phyloP scores from a whole-genome alignment of 177 flowering plant genomes.

The Vitis hybrid region DNA sequence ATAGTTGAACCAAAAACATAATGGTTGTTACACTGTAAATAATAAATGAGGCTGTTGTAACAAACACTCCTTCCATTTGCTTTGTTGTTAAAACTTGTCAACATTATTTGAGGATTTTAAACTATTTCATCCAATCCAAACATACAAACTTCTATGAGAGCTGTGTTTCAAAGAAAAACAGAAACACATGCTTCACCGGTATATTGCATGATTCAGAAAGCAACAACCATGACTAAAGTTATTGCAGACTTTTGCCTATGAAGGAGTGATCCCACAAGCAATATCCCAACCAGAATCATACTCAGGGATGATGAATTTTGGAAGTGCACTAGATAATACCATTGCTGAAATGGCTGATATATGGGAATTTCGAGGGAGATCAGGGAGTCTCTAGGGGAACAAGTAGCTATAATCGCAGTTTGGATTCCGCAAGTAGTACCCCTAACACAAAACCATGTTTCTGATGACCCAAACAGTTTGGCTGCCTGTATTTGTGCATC shows the following conservation, averaged over 20 bases:
- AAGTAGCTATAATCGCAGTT: constrained; percentile 79
- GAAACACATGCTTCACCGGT: no score
- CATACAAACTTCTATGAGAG: no score
- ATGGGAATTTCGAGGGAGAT: constrained; percentile 79
- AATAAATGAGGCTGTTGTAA: no score
- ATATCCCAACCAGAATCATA: constrained; percentile 65
- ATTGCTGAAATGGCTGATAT: constrained; percentile 79
- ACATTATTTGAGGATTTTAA: no score
- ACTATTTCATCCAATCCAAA: no score
- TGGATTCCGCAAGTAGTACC: constrained; percentile 87
- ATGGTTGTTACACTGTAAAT: no score
- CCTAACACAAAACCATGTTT: constrained; percentile 90
- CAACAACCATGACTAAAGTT: neutral
- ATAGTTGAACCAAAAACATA: no score
- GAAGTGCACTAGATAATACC: constrained; percentile 70
- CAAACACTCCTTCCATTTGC: no score
- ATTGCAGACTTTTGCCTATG: constrained; percentile 33
- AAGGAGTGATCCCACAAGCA: constrained; percentile 52
- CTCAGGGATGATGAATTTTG: constrained; percentile 67
- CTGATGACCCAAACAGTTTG: constrained; percentile 64
- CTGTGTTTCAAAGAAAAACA: no score
- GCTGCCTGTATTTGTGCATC: constrained; percentile 73
- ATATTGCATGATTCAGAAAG: no score
- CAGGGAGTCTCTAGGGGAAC: constrained; percentile 69
- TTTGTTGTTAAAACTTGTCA: no score